phyloP scores from a whole-genome alignment of 768 basidiomycete species.

The Phallus indusiatus region DNA sequence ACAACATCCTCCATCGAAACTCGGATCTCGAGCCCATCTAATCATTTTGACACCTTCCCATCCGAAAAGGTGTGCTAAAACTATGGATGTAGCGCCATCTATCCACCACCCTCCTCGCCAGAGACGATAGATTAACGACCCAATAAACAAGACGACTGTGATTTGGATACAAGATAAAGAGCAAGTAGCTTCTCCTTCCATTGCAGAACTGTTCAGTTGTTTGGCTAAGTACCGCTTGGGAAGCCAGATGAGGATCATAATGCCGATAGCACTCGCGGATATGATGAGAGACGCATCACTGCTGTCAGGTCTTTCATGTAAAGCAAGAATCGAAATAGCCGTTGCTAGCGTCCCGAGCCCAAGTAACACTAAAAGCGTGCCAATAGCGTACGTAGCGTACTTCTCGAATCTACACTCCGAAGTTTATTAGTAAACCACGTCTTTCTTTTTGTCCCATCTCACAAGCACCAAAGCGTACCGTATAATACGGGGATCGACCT shows the following conservation, averaged over 20 bases:
- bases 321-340: conserved; percentile 26
- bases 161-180: conserved; percentile 35
- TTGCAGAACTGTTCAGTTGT: conserved; percentile 34
- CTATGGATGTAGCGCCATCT: conserved; percentile 33
- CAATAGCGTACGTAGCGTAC: conserved; percentile 27
- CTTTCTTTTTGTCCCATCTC: background rate
- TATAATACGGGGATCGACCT: background rate
- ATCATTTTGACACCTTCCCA: conserved; percentile 38
- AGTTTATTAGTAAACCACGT: background rate
- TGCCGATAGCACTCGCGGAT: conserved; percentile 28
- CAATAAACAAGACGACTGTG: conserved; percentile 33
- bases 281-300: conserved; percentile 35
- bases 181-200: conserved; percentile 36
- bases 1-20: conserved; percentile 33
- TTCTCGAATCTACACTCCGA: conserved; percentile 26
- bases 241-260: conserved; percentile 35
- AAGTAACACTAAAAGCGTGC: conserved; percentile 27
- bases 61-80: conserved; percentile 31
- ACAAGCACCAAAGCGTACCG: background rate
- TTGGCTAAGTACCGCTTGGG: conserved; percentile 36
- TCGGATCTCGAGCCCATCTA: conserved; percentile 25
- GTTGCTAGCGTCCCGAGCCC: conserved; percentile 28
- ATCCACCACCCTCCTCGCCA: conserved; percentile 44
- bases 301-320: conserved; percentile 28
- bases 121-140: conserved; percentile 28